Evolutionary conservation across 139 green algal species (phyloP).

Genomic region (Chlamydomonas asymmetrica): DNA sequence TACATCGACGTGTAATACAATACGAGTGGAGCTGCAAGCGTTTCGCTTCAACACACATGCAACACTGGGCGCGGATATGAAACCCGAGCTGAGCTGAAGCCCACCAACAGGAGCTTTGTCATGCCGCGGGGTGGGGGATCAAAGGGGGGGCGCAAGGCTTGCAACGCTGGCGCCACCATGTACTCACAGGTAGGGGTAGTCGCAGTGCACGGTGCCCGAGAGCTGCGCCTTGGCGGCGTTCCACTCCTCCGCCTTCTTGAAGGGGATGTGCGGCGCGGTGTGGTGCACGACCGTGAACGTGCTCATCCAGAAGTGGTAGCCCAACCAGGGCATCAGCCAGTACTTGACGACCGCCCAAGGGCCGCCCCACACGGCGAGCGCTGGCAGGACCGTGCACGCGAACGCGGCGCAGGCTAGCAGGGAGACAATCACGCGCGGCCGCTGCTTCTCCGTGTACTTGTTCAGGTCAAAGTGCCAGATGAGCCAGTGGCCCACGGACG

Average conservation of each 20-base stretch:
- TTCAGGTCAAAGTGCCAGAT: conserved; percentile 91
- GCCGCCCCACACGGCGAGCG: conserved; percentile 77
- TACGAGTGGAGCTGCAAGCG: too few relatives aligned
- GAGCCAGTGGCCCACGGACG: conserved; percentile 86
- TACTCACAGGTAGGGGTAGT: conserved; percentile 80
- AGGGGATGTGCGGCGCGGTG: conserved; percentile 97
- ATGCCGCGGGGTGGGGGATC: too few relatives aligned
- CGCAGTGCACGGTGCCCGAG: conserved; percentile 94
- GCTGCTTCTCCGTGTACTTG: conserved; percentile 86
- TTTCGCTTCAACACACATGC: too few relatives aligned
- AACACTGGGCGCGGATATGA: conserved; percentile 1
- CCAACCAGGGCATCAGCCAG: conserved; percentile 97
- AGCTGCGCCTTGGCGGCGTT: conserved; percentile 89
- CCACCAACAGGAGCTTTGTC: background rate
- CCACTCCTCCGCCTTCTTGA: conserved; percentile 89
- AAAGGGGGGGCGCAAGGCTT: background rate
- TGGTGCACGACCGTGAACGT: conserved; percentile 98
- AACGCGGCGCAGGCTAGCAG: conserved; percentile 75
- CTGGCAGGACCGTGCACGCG: conserved; percentile 63
- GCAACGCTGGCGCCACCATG: background rate
- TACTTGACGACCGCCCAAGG: conserved; percentile 84
- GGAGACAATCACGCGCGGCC: conserved; percentile 72
- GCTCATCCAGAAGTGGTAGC: conserved; percentile 99
- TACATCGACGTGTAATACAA: too few relatives aligned
- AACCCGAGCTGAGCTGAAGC: background rate